These are phyloP conservation scores for Sphaerobolus stellatus DNA, from an alignment of 1,284 basidiomycete genomes.

Conservation along the genomic window DNA sequence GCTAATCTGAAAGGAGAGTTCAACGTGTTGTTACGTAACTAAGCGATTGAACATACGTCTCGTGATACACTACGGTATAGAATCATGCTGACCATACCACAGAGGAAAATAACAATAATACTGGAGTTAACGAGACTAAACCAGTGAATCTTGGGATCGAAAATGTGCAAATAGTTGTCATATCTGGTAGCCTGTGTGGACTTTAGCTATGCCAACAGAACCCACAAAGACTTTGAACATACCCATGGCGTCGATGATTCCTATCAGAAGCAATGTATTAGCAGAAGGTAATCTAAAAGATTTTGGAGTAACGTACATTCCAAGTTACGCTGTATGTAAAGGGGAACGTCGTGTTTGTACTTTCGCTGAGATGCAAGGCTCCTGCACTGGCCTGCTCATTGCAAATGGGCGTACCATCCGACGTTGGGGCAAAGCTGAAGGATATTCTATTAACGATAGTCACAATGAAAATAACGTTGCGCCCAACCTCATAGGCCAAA, in stretches of 20 bases:
- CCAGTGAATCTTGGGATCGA: slow-evolving; percentile 82
- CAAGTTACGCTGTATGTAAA: slow-evolving; percentile 92
- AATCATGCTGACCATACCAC: slow-evolving; percentile 91
- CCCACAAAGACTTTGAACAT: slow-evolving; percentile 17
- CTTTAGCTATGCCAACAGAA: not conserved
- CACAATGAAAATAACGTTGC: not conserved
- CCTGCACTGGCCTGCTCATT: slow-evolving; percentile 20
- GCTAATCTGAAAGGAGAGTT: slow-evolving; percentile 67
- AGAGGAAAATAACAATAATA: slow-evolving; percentile 88
- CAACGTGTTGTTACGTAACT: slow-evolving; percentile 25
- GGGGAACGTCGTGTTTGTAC: slow-evolving; percentile 63
- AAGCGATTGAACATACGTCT: slow-evolving; percentile 63
- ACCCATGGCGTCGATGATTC: slow-evolving; percentile 87
- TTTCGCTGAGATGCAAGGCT: slow-evolving; percentile 65
- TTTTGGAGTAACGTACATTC: slow-evolving; percentile 53
- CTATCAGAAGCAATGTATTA: slow-evolving; percentile 37
- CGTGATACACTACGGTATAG: slow-evolving; percentile 83
- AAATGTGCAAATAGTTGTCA: slow-evolving; percentile 91
- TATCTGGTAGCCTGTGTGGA: slow-evolving; percentile 80
- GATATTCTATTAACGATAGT: slow-evolving; percentile 2
- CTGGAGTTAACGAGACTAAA: slow-evolving; percentile 94
- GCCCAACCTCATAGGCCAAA: slow-evolving; percentile 80
- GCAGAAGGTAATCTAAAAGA: slow-evolving; percentile 3
- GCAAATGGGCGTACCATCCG: slow-evolving; percentile 45
- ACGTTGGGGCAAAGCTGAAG: slow-evolving; percentile 58